Evolutionary conservation across 2,329 filamentous ascomycete species (phyloP).

Genomic region (Aspergillus pseudoglaucus): DNA sequence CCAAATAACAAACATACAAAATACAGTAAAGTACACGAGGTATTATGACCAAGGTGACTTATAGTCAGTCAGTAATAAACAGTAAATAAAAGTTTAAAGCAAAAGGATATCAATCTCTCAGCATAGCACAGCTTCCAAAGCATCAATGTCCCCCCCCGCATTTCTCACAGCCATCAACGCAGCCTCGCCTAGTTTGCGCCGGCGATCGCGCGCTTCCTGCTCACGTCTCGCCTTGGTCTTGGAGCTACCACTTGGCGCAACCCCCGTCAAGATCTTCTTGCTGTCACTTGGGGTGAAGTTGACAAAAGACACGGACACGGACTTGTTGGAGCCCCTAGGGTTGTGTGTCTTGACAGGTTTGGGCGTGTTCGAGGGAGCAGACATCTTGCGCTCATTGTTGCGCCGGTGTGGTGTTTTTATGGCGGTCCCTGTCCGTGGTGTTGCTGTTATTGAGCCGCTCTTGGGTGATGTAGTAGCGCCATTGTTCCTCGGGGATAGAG

Average conservation of each 20-base stretch:
- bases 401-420: conserved; percentile 30
- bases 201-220: conserved; percentile 74
- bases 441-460: conserved; percentile 14
- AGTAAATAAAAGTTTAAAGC: conserved; percentile 9
- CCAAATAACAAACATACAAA: conserved; percentile 16
- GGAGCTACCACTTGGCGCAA: conserved; percentile 81
- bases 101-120: conserved; percentile 16
- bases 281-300: conserved; percentile 84
- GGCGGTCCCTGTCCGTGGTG: conserved; percentile 15
- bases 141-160: conserved; percentile 42
- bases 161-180: conserved; percentile 38
- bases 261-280: conserved; percentile 72
- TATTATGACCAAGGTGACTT: neutral
- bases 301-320: conserved; percentile 62
- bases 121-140: conserved; percentile 35
- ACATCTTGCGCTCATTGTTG: conserved; percentile 35
- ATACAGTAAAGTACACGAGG: conserved; percentile 2
- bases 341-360: conserved; percentile 26
- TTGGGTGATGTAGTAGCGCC: conserved; percentile 9
- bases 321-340: conserved; percentile 25
- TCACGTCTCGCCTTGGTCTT: conserved; percentile 94
- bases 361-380: conserved; percentile 26
- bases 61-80: conserved; percentile 6
- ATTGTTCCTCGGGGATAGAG: conserved; percentile 30
- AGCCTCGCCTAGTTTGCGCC: conserved; percentile 43